Base-by-base conservation (phyloP, 805 yeast species). In the Metschnikowia henanensis region DNA sequence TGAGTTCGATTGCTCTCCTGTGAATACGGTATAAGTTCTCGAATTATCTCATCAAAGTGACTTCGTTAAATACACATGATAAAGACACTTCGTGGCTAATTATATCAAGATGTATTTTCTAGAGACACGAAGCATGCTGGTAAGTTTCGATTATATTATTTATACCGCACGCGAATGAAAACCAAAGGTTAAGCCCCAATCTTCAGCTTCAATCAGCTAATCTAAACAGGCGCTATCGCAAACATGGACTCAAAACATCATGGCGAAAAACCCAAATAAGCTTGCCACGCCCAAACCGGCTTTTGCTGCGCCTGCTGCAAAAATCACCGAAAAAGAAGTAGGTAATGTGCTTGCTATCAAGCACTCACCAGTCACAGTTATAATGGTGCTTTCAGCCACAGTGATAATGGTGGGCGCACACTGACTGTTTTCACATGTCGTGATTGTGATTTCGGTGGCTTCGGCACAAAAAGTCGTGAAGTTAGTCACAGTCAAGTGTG, bases 291-390 rank as follows among this genome's bases (percentile, higher is more conserved):
- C 55, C 20, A 38, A 46, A 20, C 29, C 76, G 50, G 64, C 67
- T 61, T 68, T 72, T 50, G 60, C 65, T 56, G 63, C 70, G 50
- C 58, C 65, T 54, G 60, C 49, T 37, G 72, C 66, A 41, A 59
- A 59, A 23, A 66, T 65, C 22, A 28, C 30, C 15, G 52, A 36
- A 21, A 51, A 47, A 21, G 58, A 49, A 47, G 66, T 58, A 46
- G 60, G 49, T 16, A 55, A 57, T 25, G 64, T 61, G 26, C 50
- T 39, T 23, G 62, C 59, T 34, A 61, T 57, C 37, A 61, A 47
- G 52, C 65, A 61, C 40, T 52, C 52, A 42, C 64, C 70, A 35
- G 69, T 58, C 32, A 66, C 58, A 26, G 68, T 63, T 29, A 66
- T 36, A 37, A 71, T 65, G 45, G 58, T 52, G 16, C 67, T 59